Percentiles rank a stretch among this genome's conserved stretches.
Conservation (phyloP, 2,329 filamentous ascomycete genomes). For the Penicillium olsonii region DNA sequence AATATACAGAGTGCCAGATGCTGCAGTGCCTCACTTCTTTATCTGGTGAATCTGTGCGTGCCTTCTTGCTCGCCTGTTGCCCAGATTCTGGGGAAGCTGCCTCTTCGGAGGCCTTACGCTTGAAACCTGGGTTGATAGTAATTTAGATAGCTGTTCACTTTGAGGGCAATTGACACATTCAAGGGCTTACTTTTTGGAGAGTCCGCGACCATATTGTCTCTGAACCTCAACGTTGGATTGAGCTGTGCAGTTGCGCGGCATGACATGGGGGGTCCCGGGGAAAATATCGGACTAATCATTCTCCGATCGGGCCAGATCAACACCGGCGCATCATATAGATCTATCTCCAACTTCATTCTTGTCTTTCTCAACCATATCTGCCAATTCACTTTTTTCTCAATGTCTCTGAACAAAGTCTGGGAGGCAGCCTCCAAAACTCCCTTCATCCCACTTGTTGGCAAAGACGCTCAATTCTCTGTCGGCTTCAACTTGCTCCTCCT, state of each 20-base stretch:
- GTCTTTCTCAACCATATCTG: slow-evolving; percentile 5
- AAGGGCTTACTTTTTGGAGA: slow-evolving; percentile 38
- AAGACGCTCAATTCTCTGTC: slow-evolving; percentile 80
- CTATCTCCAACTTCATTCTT: slow-evolving; percentile 5
- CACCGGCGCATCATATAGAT: slow-evolving; percentile 2
- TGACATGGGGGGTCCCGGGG: too few species aligned
- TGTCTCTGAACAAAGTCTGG: slow-evolving; percentile 86
- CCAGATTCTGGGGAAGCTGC: slow-evolving; percentile 44
- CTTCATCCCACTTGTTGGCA: slow-evolving; percentile 76
- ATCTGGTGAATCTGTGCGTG: slow-evolving; percentile 50
- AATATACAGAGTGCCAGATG: background rate
- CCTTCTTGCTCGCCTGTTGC: slow-evolving; percentile 48
- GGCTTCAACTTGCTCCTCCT: slow-evolving; percentile 73
- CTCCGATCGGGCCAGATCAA: slow-evolving; percentile 25
- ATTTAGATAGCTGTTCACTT: slow-evolving; percentile 6
- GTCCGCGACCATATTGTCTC: slow-evolving; percentile 18
- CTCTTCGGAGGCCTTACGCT: slow-evolving; percentile 55
- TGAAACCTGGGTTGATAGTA: slow-evolving; percentile 32
- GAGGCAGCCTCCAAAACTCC: slow-evolving; percentile 86
- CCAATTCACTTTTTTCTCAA: slow-evolving; percentile 32
- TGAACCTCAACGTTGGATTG: background rate
- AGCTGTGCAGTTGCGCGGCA: slow-evolving; percentile 1
- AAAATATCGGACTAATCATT: slow-evolving; percentile 15
- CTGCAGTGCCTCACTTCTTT: slow-evolving; percentile 32
- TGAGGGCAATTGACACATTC: too few species aligned